phyloP scores from a whole-genome alignment of 106 monocot genomes.

The Cymbidium sinense region DNA sequence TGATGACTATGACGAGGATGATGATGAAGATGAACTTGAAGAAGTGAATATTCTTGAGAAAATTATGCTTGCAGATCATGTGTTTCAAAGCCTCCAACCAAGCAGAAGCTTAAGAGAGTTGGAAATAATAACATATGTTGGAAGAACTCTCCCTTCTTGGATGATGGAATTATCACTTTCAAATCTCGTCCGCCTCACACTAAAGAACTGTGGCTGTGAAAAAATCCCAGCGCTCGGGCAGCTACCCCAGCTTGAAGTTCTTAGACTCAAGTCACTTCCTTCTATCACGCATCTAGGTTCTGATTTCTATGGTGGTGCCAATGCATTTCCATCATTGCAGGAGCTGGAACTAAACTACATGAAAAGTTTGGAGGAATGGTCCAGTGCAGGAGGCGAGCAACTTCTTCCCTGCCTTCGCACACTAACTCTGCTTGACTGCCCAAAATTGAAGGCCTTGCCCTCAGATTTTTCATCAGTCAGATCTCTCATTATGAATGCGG shows the following conservation, averaged over 20 bases:
- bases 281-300: slow-evolving; percentile 7
- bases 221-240: slow-evolving; percentile 13
- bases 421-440: slow-evolving; percentile 11
- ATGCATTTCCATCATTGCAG: slow-evolving; percentile 14
- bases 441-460: slow-evolving; percentile 16
- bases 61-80: neutral
- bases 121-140: slow-evolving; percentile 14
- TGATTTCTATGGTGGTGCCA: slow-evolving; percentile 12
- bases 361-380: slow-evolving; percentile 19
- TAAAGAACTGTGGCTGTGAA: slow-evolving; percentile 1
- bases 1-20: too few species aligned
- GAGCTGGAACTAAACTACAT: slow-evolving; percentile 11
- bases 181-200: slow-evolving; percentile 13
- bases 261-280: neutral
- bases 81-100: slow-evolving; percentile 23
- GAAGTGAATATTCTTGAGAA: neutral
- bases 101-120: slow-evolving; percentile 7
- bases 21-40: neutral
- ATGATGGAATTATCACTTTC: slow-evolving; percentile 10
- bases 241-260: slow-evolving; percentile 11
- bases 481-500: neutral
- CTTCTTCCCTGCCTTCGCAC: slow-evolving; percentile 14
- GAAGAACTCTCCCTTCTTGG: slow-evolving; percentile 18
- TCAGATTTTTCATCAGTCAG: slow-evolving; percentile 12
- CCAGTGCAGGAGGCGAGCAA: neutral